phyloP scores from a whole-genome alignment of 371 early-diverging fungal genomes.

The Mortierella sp. region DNA sequence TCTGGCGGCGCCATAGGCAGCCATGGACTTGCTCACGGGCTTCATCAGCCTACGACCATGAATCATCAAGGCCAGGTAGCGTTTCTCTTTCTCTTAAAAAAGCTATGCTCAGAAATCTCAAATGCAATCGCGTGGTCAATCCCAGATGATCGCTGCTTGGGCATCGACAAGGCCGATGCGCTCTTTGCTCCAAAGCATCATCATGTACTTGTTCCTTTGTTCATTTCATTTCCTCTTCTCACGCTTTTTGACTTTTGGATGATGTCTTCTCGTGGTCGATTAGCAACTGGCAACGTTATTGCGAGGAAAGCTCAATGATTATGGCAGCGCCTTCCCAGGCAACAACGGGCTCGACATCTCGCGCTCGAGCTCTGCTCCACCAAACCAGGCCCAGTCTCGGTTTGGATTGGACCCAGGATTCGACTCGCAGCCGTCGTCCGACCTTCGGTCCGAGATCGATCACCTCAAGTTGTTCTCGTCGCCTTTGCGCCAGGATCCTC shows the following conservation, averaged over 20 bases:
- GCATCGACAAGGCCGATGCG: no score
- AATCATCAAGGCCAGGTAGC: constrained; percentile 52
- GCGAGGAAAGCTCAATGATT: constrained; percentile 50
- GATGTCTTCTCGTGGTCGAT: background rate
- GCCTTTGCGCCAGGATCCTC: constrained; percentile 40
- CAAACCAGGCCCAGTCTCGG: constrained; percentile 49
- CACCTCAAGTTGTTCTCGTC: constrained; percentile 34
- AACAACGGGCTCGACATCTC: constrained; percentile 47
- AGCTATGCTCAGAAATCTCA: no score
- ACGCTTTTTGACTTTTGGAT: no score
- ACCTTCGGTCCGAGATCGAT: constrained; percentile 44
- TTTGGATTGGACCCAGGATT: constrained; percentile 50
- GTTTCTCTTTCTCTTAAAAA: no score
- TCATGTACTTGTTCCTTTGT: background rate
- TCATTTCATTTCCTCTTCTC: background rate
- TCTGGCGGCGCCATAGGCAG: constrained; percentile 17
- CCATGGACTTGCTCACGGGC: constrained; percentile 19
- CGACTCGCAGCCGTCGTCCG: constrained; percentile 46
- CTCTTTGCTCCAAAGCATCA: no score
- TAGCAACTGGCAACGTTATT: constrained; percentile 47
- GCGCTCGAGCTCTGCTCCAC: constrained; percentile 51
- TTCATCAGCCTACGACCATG: constrained; percentile 53
- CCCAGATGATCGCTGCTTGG: no score
- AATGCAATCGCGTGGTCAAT: no score
- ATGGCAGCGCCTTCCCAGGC: constrained; percentile 37